phyloP scores from a whole-genome alignment of 345 rosid species.

The Ricinus communis region DNA sequence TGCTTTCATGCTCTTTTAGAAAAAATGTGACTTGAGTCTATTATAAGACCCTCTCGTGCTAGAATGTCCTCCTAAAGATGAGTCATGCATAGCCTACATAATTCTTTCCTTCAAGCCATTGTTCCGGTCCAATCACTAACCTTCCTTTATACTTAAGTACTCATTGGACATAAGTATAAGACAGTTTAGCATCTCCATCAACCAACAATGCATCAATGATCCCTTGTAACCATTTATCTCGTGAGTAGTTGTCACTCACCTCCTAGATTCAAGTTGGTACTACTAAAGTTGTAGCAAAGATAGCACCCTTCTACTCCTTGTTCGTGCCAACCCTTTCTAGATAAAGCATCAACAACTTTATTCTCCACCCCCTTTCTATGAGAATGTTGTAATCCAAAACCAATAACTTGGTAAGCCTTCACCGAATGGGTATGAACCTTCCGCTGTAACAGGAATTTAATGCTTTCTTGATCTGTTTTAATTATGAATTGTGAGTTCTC shows the following conservation, averaged over 20 bases:
- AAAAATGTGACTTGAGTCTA: not conserved
- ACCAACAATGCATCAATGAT: not conserved
- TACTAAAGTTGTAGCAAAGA: not conserved
- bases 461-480: not conserved
- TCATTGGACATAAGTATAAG: not conserved
- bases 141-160: not conserved
- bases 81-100: not conserved
- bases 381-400: not conserved
- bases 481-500: not conserved
- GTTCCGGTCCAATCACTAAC: not conserved
- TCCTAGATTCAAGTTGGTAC: not conserved
- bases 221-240: not conserved
- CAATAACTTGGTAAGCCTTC: not conserved
- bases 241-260: not conserved
- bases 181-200: no score
- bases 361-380: not conserved
- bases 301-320: not conserved
- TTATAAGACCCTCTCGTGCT: not conserved
- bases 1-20: not conserved
- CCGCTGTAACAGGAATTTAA: not conserved
- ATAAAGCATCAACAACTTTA: not conserved
- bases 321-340: not conserved
- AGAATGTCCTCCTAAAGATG: not conserved
- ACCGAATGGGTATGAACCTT: not conserved
- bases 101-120: not conserved